Base-by-base conservation (phyloP, 345 rosid genomes). In the Eucalyptus victrix region DNA sequence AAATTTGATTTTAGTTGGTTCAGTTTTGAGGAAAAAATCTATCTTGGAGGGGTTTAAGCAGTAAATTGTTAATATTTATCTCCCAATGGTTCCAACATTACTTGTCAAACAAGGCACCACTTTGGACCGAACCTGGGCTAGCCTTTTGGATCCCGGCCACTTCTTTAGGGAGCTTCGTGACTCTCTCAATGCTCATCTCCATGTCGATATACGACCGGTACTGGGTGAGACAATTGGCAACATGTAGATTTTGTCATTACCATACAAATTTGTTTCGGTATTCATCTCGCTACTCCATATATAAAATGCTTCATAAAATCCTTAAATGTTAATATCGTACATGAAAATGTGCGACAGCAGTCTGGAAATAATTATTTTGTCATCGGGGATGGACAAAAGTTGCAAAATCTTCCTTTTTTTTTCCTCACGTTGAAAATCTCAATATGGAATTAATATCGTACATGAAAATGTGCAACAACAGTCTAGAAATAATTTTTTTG, bases 61-160 rank as follows among this genome's bases (percentile, higher is more conserved):
- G 91, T 94, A 94, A 65, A 94, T 97, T 65, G 98, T 98, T 2
- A 97, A 98, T 9, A 98, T 98, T 76, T 96, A 96, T 3, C 86
- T 6, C 93, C 96, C 87, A 93, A 98, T 8, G 96, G 96, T 97
- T 67, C 80, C 65, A 11, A 96, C 99, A 40, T 90, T 96, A 19
- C 96, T 95, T 89, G 96, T 96, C 91, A 97, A 97, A 90, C 99
- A 96, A 90, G 99, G 99, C 76, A 96, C 97, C 45, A 96, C 98
- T 65, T 87, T 97, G 87, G 94, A 97, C 93, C 92, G 98, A 10
- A 89, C 65, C 51, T 96, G 13, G 96, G 56, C 88, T 94, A 1
- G 65, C 49, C 87, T 96, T 97, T 91, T 94, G 94, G 76, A 94
- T 97, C 86, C 98, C 97, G 1, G 97, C 99, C 8, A 98, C 99